A percentile compares a stretch with the other conserved stretches of the same genome.
Evolutionary conservation across 306 rosid species (phyloP).

Genomic region (Spatholobus suberectus): DNA sequence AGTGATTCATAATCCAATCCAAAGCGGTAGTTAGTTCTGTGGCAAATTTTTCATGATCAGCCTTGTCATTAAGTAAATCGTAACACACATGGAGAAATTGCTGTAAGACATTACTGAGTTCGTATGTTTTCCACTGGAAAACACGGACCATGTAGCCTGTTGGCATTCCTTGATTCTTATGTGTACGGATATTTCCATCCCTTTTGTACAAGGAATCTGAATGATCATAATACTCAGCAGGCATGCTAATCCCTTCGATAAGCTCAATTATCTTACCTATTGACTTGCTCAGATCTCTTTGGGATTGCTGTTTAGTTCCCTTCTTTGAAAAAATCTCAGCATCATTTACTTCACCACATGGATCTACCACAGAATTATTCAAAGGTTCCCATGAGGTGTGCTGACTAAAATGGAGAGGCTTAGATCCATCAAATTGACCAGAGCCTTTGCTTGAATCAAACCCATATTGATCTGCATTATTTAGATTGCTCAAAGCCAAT

Average conservation of each 20-base stretch:
- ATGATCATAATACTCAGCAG: constrained; percentile 53
- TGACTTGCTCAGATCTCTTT: constrained; percentile 52
- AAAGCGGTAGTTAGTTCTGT: constrained; percentile 61
- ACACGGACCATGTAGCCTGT: constrained; percentile 73
- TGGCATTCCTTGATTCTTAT: constrained; percentile 52
- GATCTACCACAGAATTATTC: constrained; percentile 42
- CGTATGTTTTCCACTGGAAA: constrained; percentile 91
- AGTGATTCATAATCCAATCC: constrained; percentile 92
- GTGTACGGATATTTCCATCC: constrained; percentile 36
- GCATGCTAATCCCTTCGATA: constrained; percentile 74
- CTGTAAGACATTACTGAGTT: constrained; percentile 64
- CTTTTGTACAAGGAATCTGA: constrained; percentile 43
- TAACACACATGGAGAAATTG: constrained; percentile 68
- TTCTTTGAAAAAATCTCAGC: constrained; percentile 33
- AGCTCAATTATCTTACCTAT: constrained; percentile 79
- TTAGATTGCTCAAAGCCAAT: constrained; percentile 51
- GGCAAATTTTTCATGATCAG: constrained; percentile 56
- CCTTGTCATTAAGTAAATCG: constrained; percentile 63
- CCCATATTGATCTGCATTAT: constrained; percentile 35
- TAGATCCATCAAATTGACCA: constrained; percentile 41
- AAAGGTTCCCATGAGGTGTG: constrained; percentile 43
- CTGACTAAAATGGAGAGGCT: constrained; percentile 35
- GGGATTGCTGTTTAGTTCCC: constrained; percentile 43
- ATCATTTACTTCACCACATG: constrained; percentile 43
- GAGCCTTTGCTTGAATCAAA: constrained; percentile 41